Percentiles rank a stretch among this genome's conserved stretches.
Evolutionary conservation across 2,329 filamentous ascomycete species (phyloP).

Genomic region (Iodosphaeria phyllophila): DNA sequence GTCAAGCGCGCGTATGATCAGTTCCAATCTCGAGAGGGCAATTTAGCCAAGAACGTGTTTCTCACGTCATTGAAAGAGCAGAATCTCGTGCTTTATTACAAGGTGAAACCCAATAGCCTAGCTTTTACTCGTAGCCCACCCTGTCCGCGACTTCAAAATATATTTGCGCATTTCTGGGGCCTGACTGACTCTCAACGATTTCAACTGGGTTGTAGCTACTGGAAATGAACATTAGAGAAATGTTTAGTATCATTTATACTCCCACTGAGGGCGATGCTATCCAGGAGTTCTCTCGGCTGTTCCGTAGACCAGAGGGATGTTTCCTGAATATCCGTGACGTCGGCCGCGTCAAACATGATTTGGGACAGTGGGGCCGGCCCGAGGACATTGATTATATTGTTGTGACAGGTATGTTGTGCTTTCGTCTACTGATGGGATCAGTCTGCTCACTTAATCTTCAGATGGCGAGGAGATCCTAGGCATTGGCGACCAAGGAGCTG

Average conservation of each 20-base stretch:
- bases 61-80: slow-evolving; percentile 72
- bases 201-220: slow-evolving; percentile 52
- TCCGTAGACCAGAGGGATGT: slow-evolving; percentile 62
- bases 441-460: slow-evolving; percentile 10
- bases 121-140: not conserved
- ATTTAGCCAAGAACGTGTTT: slow-evolving; percentile 73
- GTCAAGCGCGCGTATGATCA: slow-evolving; percentile 63
- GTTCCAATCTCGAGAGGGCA: slow-evolving; percentile 41
- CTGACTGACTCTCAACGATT: slow-evolving; percentile 1
- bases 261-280: slow-evolving; percentile 84
- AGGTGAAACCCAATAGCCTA: slow-evolving; percentile 22
- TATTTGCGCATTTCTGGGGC: no score
- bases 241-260: slow-evolving; percentile 84
- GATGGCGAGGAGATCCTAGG: slow-evolving; percentile 59
- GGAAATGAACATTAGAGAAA: slow-evolving; percentile 62
- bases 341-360: slow-evolving; percentile 43
- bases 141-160: not conserved
- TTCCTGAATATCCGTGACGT: slow-evolving; percentile 58
- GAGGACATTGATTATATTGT: slow-evolving; percentile 82
- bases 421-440: not conserved
- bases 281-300: slow-evolving; percentile 62
- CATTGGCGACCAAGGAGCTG: slow-evolving; percentile 77
- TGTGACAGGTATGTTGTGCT: slow-evolving; percentile 43
- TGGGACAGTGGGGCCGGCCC: slow-evolving; percentile 47
- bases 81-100: slow-evolving; percentile 69